Evolutionary conservation across 2,329 filamentous ascomycete genomes (phyloP).

Genomic region (Diaporthe capsici): DNA sequence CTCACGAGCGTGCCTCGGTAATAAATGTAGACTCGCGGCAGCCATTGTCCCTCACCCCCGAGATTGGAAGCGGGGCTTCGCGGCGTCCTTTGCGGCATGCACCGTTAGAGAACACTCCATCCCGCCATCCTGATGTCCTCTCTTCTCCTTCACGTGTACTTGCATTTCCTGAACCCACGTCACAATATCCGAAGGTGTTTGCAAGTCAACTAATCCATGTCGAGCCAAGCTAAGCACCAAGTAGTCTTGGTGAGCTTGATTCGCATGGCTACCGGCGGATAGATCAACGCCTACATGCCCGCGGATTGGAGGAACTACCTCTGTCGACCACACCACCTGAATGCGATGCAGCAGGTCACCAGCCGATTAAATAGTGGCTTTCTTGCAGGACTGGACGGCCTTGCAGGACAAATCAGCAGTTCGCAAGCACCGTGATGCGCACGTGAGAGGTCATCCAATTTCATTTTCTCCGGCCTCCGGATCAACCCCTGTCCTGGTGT

Average conservation of each 20-base stretch:
- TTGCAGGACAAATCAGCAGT: background rate
- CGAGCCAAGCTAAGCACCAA: background rate
- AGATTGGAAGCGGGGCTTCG: conserved; percentile 22
- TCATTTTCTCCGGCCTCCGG: background rate
- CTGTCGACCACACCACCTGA: background rate
- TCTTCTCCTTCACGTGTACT: background rate
- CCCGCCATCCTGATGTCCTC: background rate
- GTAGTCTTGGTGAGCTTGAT: conserved; percentile 21
- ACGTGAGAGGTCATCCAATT: background rate
- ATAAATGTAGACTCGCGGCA: too few relatives aligned
- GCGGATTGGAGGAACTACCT: conserved; percentile 8
- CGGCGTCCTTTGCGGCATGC: background rate
- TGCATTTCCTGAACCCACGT: background rate
- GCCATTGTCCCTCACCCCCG: background rate
- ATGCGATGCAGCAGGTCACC: background rate
- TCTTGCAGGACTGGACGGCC: background rate
- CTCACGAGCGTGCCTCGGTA: background rate
- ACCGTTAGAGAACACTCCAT: background rate
- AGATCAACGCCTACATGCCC: background rate
- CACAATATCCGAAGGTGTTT: background rate
- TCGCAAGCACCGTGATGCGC: background rate
- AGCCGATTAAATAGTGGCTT: too few relatives aligned
- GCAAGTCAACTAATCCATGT: background rate
- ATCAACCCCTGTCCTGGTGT: background rate
- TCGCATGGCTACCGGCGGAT: background rate